phyloP scores from a whole-genome alignment of 2,329 filamentous ascomycete genomes.

The Pseudogymnoascus sp. region DNA sequence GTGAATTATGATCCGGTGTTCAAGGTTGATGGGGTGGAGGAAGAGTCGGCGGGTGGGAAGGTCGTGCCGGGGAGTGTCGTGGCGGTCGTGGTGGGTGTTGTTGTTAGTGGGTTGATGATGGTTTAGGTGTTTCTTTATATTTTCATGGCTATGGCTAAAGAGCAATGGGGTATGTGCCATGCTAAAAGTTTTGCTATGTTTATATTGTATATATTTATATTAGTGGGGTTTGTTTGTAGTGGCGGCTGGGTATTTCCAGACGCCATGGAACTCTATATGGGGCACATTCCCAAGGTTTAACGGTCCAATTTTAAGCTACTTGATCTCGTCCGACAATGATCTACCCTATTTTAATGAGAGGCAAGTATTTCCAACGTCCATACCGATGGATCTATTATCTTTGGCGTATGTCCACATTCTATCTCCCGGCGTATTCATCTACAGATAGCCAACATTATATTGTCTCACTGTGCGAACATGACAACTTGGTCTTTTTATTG shows the following conservation, averaged over 20 bases:
- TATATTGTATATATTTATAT: background rate
- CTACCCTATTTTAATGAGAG: background rate
- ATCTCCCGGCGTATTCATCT: background rate
- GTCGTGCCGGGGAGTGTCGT: background rate
- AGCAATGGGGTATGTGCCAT: background rate
- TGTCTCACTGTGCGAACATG: background rate
- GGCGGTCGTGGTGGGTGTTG: background rate
- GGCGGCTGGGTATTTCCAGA: background rate
- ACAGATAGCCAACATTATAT: background rate
- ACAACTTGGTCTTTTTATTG: no score
- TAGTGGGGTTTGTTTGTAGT: background rate
- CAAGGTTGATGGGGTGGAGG: background rate
- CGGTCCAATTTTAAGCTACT: background rate
- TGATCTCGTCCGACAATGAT: background rate
- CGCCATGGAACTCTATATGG: background rate
- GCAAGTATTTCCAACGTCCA: conserved; percentile 17
- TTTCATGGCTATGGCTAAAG: background rate
- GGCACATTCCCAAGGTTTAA: background rate
- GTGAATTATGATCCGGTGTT: conserved; percentile 20
- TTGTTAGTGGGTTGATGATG: background rate
- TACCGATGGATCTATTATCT: conserved; percentile 24
- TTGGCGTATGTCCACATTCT: conserved; percentile 29
- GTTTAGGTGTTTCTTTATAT: background rate
- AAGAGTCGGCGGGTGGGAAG: background rate
- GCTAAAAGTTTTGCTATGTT: background rate